A percentile compares a stretch with the other conserved stretches of the same genome.
These are phyloP conservation scores for Citrullus mucosospermus DNA, from an alignment of 306 rosid species.

Conservation along the genomic window DNA sequence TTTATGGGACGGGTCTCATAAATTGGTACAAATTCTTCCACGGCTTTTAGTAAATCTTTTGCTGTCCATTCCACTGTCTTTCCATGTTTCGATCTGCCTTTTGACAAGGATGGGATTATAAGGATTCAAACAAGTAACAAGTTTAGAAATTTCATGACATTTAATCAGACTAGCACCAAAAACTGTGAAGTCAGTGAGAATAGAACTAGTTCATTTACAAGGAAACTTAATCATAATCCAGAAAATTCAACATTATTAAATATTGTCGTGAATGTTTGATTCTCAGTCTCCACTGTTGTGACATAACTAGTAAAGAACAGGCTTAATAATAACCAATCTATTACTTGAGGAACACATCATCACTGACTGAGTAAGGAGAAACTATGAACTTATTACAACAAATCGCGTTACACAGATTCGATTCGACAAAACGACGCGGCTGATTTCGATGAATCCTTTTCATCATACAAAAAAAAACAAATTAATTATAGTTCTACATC, in stretches of 20 bases:
- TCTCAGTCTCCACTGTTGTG: not conserved
- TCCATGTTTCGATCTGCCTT: slow-evolving; percentile 99
- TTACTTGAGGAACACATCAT: not conserved
- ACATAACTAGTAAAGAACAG: not conserved
- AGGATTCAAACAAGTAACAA: slow-evolving; percentile 26
- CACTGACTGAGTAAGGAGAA: not conserved
- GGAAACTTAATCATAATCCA: not conserved
- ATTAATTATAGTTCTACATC: not conserved
- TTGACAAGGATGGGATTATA: slow-evolving; percentile 67
- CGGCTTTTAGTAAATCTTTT: slow-evolving; percentile 73
- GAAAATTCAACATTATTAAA: not conserved
- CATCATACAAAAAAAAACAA: not conserved
- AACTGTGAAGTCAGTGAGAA: slow-evolving; percentile 5
- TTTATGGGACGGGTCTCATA: slow-evolving; percentile 83
- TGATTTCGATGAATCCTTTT: not conserved
- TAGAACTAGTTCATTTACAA: not conserved
- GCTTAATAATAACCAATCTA: not conserved
- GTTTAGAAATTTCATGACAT: slow-evolving; percentile 10
- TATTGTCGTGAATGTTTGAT: not conserved
- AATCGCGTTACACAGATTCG: not conserved
- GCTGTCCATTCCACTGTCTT: slow-evolving; percentile 88
- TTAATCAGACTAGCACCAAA: slow-evolving; percentile 7
- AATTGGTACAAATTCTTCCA: slow-evolving; percentile 85
- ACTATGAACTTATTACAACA: not conserved
- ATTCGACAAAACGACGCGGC: not conserved